Evolutionary conservation across 2,329 filamentous ascomycete species (phyloP).

Genomic region (Trichoderma koningii): DNA sequence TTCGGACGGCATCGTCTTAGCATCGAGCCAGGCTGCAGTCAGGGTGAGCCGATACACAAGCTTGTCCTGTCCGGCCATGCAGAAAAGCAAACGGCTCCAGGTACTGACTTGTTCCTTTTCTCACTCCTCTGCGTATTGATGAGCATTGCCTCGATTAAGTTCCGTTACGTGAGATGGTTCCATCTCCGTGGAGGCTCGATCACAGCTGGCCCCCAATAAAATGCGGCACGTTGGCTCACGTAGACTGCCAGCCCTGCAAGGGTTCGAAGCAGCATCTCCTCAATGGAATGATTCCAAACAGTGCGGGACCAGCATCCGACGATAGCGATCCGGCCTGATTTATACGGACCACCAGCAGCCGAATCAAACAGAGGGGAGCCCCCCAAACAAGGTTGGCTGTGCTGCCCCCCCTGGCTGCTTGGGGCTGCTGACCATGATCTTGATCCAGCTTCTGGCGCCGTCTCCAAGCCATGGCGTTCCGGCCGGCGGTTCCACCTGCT

Average conservation of each 20-base stretch:
- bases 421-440: constrained; percentile 16
- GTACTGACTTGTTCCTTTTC: neutral
- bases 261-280: neutral
- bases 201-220: constrained; percentile 13
- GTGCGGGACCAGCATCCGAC: neutral
- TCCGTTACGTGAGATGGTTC: neutral
- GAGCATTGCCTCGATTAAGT: too few species aligned
- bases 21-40: neutral
- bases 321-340: neutral
- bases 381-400: too few species aligned
- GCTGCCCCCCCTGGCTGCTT: neutral
- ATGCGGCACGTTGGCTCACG: constrained; percentile 19
- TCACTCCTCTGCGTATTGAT: neutral
- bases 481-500: constrained; percentile 12
- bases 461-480: constrained; percentile 9
- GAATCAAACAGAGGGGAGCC: neutral
- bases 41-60: neutral
- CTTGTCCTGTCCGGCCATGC: neutral
- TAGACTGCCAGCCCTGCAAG: constrained; percentile 8
- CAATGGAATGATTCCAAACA: constrained; percentile 18
- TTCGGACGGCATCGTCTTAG: neutral
- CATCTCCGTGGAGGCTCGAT: neutral
- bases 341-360: neutral
- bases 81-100: neutral
- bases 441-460: neutral